Conservation (phyloP, 202 grass and related monocot species). For the Saccharum hybrid region DNA sequence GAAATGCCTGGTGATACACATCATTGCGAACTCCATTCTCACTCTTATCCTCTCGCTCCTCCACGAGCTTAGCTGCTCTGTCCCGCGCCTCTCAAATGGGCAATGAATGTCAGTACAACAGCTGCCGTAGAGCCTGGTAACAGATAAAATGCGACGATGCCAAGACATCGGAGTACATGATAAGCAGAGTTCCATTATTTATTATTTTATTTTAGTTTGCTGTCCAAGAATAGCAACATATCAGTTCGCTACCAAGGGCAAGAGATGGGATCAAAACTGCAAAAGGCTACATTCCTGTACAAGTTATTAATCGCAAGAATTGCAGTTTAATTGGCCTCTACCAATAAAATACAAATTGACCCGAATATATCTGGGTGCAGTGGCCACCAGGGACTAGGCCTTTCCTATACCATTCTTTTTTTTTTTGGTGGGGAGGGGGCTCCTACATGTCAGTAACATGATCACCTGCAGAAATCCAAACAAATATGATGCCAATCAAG, state of each 20-base stretch:
- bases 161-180: background rate
- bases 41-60: too few species aligned
- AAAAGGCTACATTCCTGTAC: conserved; percentile 16
- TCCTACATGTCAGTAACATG: conserved; percentile 8
- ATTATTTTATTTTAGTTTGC: background rate
- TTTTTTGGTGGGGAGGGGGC: background rate
- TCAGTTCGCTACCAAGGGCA: background rate
- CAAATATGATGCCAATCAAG: conserved; percentile 27
- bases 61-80: too few species aligned
- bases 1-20: too few species aligned
- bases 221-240: background rate
- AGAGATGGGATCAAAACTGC: background rate
- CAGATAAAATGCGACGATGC: too few species aligned
- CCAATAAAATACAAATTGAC: conserved; percentile 28
- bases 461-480: conserved; percentile 34
- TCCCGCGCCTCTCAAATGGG: too few species aligned
- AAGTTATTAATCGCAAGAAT: conserved; percentile 26
- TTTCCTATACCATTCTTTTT: background rate
- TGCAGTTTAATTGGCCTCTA: conserved; percentile 31
- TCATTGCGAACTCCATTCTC: too few species aligned
- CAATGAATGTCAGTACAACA: too few species aligned
- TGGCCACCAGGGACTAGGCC: conserved; percentile 2
- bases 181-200: background rate
- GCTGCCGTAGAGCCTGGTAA: too few species aligned
- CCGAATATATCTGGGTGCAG: conserved; percentile 9